A percentile compares a stretch with the other conserved stretches of the same genome.
phyloP scores from a whole-genome alignment of 371 early-diverging fungal species.

The Blastocladiella emersonii region DNA sequence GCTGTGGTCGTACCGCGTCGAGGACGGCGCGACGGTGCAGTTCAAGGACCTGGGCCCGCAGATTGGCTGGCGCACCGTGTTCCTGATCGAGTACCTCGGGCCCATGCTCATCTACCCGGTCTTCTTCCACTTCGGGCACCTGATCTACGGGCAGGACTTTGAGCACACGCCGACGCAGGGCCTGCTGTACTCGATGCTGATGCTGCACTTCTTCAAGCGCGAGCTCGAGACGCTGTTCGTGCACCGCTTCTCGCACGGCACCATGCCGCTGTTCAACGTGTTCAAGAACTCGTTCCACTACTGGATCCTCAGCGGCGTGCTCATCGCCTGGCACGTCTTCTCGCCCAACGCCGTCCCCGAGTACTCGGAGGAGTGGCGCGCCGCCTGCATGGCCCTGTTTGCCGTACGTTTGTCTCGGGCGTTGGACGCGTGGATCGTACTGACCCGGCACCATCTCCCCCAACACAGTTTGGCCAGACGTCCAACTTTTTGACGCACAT shows the following conservation, averaged over 20 bases:
- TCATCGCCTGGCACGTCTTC: conserved; percentile 74
- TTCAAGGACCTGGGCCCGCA: conserved; percentile 54
- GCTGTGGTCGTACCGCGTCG: conserved; percentile 31
- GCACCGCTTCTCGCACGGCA: conserved; percentile 84
- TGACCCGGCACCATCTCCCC: neutral
- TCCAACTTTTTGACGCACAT: conserved; percentile 75
- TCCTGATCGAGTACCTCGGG: conserved; percentile 84
- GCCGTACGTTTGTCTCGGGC: conserved; percentile 17
- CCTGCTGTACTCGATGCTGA: conserved; percentile 17
- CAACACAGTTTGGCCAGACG: conserved; percentile 19
- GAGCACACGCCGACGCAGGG: conserved; percentile 56
- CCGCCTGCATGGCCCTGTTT: conserved; percentile 48
- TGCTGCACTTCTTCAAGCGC: conserved; percentile 83
- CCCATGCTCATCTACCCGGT: conserved; percentile 78
- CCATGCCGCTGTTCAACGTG: conserved; percentile 85
- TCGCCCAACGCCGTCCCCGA: conserved; percentile 38
- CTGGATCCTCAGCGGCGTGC: conserved; percentile 75
- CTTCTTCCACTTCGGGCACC: conserved; percentile 51
- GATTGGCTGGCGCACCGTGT: conserved; percentile 87
- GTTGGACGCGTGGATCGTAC: neutral
- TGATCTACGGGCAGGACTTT: conserved; percentile 50
- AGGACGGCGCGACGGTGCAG: conserved; percentile 27
- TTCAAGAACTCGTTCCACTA: conserved; percentile 94
- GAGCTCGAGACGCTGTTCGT: conserved; percentile 87
- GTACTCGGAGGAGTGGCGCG: conserved; percentile 29